Evolutionary conservation across 257 asterid genomes (phyloP), one percentile per base, ranked within the genome.

Genomic region (Solanum chiquidenum): DNA sequence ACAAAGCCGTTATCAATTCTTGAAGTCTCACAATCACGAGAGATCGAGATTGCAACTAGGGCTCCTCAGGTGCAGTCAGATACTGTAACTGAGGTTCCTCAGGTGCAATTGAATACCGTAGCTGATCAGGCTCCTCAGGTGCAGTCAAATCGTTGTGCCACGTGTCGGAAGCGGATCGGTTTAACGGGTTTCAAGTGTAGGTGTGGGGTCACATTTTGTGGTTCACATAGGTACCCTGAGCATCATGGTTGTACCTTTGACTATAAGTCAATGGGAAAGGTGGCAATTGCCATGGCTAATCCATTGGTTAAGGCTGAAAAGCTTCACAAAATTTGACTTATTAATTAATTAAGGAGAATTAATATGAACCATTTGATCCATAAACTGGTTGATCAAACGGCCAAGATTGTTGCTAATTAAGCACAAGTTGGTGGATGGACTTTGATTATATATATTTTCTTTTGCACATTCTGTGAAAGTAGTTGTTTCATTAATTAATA

Each of bases 141-240:
- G 71, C 86, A 86, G 35, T 80, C 91, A 4, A 90, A 89, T 79
- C 88, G 93, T 83, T 93, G 95, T 42, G 86, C 85, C 46, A 83
- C 86, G 12, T 93, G 95, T 55, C 86, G 87, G 6, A 90, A 89
- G 86, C 91, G 93, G 52, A 87, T 92, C 77, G 95, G 94, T 8
- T 38, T 93, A 38, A 89, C 92, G 12, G 93, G 93, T 5, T 92
- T 93, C 90, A 90, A 86, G 29, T 93, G 95, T 90, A 88, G 92
- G 86, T 92, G 94, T 60, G 94, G 94, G 11, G 66, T 66, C 73
- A 91, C 92, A 29, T 92, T 91, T 83, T 92, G 94, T 86, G 94
- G 92, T 37, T 29, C 89, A 84, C 94, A 92, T 29, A 90, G 93
- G 90, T 92, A 91, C 60, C 93, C 94, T 16, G 94, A 92, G 71